Evolutionary conservation across 768 basidiomycete genomes (phyloP), one percentile per base, ranked within the genome.

Genomic region (Kwoniella europaea): DNA sequence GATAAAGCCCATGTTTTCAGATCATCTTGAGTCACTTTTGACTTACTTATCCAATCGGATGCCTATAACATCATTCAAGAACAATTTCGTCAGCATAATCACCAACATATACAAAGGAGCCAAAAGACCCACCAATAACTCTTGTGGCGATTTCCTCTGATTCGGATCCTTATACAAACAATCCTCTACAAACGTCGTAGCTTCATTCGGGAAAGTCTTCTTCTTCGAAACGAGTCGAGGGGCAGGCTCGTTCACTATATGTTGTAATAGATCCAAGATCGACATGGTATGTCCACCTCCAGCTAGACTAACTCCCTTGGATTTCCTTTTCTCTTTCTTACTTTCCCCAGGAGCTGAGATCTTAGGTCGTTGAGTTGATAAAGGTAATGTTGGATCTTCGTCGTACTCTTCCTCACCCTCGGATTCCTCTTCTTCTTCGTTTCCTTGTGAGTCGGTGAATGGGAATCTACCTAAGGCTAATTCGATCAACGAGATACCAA

Each of bases 161-260:
- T 90, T 90, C 5, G 93, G 94, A 81, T 98, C 93, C 85, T 99
- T 99, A 82, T 90, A 76, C 84, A 98, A 83, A 85, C 94, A 98
- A 58, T 89, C 90, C 81, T 97, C 91, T 56, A 98, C 89, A 74
- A 99, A 98, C 61, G 86, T 86, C 76, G 93, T 92, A 24, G 92
- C 91, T 80, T 90, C 88, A 64, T 84, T 83, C 3, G 92, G 91
- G 86, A 88, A 91, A 74, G 87, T 87, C 44, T 90, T 90, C 68
- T 91, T 90, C 66, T 58, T 50, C 20, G 68, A 71, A 62, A 90
- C 90, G 74, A 99, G 84, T 79, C 88, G 87, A 53, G 97, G 97
- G 29, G 97, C 96, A 68, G 96, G 94, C 85, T 98, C 97, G 80
- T 98, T 98, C 63, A 99, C 97, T 77, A 99, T 98, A 82, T 98